Conservation (phyloP, 352 stramenopile species). For the Globisporangium takayamanum region DNA sequence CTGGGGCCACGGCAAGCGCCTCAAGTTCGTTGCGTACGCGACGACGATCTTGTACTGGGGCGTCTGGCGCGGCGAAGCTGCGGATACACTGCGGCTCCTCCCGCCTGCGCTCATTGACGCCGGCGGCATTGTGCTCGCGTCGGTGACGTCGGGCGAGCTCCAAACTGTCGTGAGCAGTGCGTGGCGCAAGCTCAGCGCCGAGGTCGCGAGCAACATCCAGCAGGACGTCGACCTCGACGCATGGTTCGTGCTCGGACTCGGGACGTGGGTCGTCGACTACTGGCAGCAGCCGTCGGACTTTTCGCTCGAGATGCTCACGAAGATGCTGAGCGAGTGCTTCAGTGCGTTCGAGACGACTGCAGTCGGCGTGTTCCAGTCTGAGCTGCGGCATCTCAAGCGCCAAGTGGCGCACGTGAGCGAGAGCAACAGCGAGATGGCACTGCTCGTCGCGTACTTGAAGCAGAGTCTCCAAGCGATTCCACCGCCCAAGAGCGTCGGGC, state of each 20-base stretch:
- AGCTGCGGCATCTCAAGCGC: slow-evolving; percentile 38
- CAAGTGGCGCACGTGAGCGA: slow-evolving; percentile 40
- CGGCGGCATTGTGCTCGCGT: slow-evolving; percentile 15
- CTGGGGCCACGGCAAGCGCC: slow-evolving; percentile 57
- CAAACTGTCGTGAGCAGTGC: slow-evolving; percentile 3
- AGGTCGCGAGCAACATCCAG: slow-evolving; percentile 34
- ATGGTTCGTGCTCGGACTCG: slow-evolving; percentile 63
- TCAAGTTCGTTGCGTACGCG: slow-evolving; percentile 62
- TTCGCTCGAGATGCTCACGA: slow-evolving; percentile 59
- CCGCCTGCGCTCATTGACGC: slow-evolving; percentile 60
- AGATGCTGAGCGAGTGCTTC: slow-evolving; percentile 54
- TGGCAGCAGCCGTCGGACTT: slow-evolving; percentile 79
- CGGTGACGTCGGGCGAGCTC: slow-evolving; percentile 1
- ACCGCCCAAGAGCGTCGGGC: slow-evolving; percentile 31
- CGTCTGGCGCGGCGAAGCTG: slow-evolving; percentile 39
- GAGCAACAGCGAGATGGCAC: slow-evolving; percentile 33
- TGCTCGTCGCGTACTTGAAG: slow-evolving; percentile 66
- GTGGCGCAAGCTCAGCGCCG: slow-evolving; percentile 6
- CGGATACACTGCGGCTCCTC: slow-evolving; percentile 40
- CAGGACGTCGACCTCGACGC: slow-evolving; percentile 59
- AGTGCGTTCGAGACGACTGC: slow-evolving; percentile 44
- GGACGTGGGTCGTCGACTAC: slow-evolving; percentile 70
- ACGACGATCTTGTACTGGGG: slow-evolving; percentile 56
- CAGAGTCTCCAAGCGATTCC: slow-evolving; percentile 45
- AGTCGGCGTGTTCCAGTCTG: slow-evolving; percentile 41